These are phyloP conservation scores for Saccharomycopsis phalli DNA, from an alignment of 1,139 yeast genomes.

Conservation along the genomic window DNA sequence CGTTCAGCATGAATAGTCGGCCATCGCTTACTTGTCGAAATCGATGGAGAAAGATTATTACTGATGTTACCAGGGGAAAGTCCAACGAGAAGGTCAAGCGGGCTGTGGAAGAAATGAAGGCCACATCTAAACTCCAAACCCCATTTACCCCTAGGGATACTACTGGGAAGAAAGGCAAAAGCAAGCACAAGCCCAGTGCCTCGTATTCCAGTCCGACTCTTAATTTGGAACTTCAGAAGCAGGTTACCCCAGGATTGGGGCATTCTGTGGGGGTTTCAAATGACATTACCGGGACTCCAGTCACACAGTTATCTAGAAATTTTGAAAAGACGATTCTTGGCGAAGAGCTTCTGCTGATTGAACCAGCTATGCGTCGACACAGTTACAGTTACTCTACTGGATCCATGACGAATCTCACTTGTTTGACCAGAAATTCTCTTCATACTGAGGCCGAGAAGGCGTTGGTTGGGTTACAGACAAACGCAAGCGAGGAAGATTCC, in stretches of 20 bases:
- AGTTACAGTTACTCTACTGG: neutral
- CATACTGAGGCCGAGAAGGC: constrained; percentile 10
- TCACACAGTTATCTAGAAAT: constrained; percentile 13
- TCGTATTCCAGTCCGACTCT: constrained; percentile 3
- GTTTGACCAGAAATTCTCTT: neutral
- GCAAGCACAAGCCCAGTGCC: neutral
- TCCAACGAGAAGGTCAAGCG: constrained; percentile 28
- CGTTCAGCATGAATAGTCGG: constrained; percentile 62
- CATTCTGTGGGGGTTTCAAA: neutral
- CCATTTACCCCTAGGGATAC: neutral
- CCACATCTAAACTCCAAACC: neutral
- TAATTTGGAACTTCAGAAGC: neutral
- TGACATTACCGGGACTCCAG: constrained; percentile 7
- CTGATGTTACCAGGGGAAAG: constrained; percentile 60
- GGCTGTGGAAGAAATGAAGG: constrained; percentile 9
- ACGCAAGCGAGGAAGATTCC: constrained; percentile 1
- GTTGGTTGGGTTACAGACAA: constrained; percentile 7
- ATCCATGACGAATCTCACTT: neutral
- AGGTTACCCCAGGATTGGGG: neutral
- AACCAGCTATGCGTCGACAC: neutral
- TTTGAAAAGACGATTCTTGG: constrained; percentile 8
- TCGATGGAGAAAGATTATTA: constrained; percentile 81
- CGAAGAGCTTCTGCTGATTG: neutral
- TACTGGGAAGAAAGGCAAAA: neutral
- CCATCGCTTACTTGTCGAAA: constrained; percentile 88